Percentiles rank a stretch among this genome's conserved stretches.
Evolutionary conservation across 177 flowering plant genomes (phyloP).

Genomic region (Vitis hybrid): DNA sequence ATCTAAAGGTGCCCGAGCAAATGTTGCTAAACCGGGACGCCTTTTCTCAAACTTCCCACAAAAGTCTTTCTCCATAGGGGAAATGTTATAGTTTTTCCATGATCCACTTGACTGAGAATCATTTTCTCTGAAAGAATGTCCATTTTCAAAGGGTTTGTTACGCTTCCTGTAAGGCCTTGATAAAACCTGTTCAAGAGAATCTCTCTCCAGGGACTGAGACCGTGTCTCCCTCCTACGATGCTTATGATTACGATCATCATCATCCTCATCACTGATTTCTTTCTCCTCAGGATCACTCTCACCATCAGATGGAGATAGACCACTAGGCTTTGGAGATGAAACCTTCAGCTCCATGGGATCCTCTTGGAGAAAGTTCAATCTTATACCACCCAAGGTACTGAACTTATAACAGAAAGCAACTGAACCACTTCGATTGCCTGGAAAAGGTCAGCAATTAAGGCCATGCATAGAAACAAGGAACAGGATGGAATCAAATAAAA

Average conservation of each 20-base stretch:
- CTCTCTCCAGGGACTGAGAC: slow-evolving; percentile 70
- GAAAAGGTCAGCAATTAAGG: background rate
- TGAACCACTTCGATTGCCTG: slow-evolving; percentile 1
- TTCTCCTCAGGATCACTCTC: slow-evolving; percentile 73
- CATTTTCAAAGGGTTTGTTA: slow-evolving; percentile 67
- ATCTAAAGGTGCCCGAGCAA: slow-evolving; percentile 46
- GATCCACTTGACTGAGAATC: slow-evolving; percentile 55
- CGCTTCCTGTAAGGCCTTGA: slow-evolving; percentile 59
- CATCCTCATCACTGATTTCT: slow-evolving; percentile 88
- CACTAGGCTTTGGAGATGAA: slow-evolving; percentile 50
- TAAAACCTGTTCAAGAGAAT: slow-evolving; percentile 42
- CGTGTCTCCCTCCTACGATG: slow-evolving; percentile 79
- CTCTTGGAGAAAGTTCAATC: slow-evolving; percentile 4
- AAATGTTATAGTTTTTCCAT: slow-evolving; percentile 36
- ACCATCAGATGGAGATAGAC: slow-evolving; percentile 55
- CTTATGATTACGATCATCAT: slow-evolving; percentile 96
- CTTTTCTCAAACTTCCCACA: slow-evolving; percentile 52
- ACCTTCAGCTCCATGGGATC: slow-evolving; percentile 45
- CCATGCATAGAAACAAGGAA: slow-evolving; percentile 5
- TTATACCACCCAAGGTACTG: slow-evolving; percentile 10
- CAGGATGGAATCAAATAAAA: background rate
- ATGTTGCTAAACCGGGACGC: slow-evolving; percentile 37
- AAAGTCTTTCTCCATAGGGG: slow-evolving; percentile 41
- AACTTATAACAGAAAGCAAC: background rate
- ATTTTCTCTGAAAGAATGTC: slow-evolving; percentile 47